These are phyloP conservation scores for Artemisia tridentata DNA, from an alignment of 129 eudicot species.

Conservation along the genomic window DNA sequence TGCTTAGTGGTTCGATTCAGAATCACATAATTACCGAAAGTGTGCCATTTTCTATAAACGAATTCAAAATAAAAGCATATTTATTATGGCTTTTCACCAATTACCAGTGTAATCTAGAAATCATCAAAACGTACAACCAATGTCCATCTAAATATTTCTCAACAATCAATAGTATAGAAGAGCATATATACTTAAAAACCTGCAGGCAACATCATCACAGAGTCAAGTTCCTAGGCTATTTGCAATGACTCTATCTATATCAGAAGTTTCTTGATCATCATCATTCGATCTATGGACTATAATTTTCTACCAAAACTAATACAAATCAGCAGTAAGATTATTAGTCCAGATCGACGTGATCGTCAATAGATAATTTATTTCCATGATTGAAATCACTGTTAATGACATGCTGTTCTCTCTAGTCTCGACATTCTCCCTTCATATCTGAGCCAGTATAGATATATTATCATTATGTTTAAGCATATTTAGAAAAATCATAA, in stretches of 20 bases:
- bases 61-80: neutral
- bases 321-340: neutral
- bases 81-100: neutral
- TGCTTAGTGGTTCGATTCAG: slow-evolving; percentile 9
- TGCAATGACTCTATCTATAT: neutral
- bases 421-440: too few relatives aligned
- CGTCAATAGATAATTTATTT: neutral
- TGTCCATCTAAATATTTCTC: neutral
- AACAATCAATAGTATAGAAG: neutral
- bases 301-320: neutral
- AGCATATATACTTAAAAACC: neutral
- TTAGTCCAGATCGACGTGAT: slow-evolving; percentile 9
- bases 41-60: neutral
- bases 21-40: neutral
- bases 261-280: slow-evolving; percentile 7
- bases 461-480: too few relatives aligned
- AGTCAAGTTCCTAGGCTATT: too few relatives aligned
- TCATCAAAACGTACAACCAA: neutral
- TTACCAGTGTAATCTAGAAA: neutral
- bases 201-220: too few relatives aligned
- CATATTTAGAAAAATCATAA: too few relatives aligned
- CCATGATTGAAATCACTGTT: neutral
- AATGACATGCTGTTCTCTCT: neutral
- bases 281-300: neutral
- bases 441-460: too few relatives aligned